phyloP scores from a whole-genome alignment of 2,329 filamentous ascomycete species.

The Fusarium robinianum region DNA sequence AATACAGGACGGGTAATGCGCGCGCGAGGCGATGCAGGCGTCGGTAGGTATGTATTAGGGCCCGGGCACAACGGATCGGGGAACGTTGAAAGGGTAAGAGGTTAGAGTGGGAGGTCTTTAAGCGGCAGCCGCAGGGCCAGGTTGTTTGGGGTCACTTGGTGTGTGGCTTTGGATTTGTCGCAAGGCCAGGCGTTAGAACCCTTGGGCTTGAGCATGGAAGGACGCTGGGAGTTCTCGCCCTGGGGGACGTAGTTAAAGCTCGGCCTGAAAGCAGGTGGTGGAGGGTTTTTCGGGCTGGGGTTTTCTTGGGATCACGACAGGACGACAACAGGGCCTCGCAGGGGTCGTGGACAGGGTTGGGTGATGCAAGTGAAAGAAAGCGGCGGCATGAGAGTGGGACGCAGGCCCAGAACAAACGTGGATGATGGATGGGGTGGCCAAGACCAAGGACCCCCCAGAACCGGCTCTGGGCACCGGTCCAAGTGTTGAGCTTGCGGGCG shows the following conservation, averaged over 20 bases:
- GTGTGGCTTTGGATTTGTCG: conserved; percentile 27
- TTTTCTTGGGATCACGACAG: conserved; percentile 37
- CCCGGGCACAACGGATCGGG: conserved; percentile 24
- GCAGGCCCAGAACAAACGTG: conserved; percentile 32
- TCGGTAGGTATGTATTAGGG: conserved; percentile 25
- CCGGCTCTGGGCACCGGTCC: conserved; percentile 17
- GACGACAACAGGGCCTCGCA: conserved; percentile 27
- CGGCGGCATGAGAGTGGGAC: conserved; percentile 32
- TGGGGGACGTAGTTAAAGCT: conserved; percentile 17
- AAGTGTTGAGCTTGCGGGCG: conserved; percentile 24
- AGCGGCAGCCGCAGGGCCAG: conserved; percentile 34
- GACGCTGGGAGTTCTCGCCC: conserved; percentile 16
- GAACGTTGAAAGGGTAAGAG: conserved; percentile 14
- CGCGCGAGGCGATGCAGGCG: conserved; percentile 18
- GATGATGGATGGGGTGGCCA: conserved; percentile 20
- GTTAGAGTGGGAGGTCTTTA: conserved; percentile 28
- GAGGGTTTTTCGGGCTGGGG: conserved; percentile 35
- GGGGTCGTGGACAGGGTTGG: conserved; percentile 30
- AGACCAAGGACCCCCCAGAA: conserved; percentile 10
- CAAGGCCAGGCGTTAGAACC: conserved; percentile 10
- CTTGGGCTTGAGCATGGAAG: conserved; percentile 18
- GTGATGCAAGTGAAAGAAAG: conserved; percentile 37
- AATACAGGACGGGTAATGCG: conserved; percentile 1
- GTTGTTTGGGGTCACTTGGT: conserved; percentile 27
- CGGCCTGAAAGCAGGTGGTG: conserved; percentile 28